Percentiles rank a stretch among this genome's conserved stretches.
These are phyloP conservation scores for Borovskyia barvae DNA, from an alignment of 208 protist species.

Conservation along the genomic window DNA sequence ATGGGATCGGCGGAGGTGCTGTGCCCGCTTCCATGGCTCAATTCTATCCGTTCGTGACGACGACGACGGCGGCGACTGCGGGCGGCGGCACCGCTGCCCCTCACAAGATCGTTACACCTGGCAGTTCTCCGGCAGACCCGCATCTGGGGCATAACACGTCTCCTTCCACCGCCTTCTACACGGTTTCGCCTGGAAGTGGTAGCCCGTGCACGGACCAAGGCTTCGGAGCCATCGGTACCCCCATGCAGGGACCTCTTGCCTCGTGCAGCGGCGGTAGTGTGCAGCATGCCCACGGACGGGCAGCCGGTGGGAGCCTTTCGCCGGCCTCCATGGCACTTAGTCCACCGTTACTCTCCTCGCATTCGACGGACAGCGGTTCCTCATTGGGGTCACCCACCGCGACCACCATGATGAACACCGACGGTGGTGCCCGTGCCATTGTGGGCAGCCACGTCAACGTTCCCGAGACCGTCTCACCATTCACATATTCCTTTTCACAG, in stretches of 20 bases:
- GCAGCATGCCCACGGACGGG: background rate
- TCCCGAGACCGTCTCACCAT: background rate
- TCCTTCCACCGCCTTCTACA: conserved; percentile 4
- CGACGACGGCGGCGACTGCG: background rate
- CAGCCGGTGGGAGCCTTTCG: background rate
- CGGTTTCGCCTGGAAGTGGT: background rate
- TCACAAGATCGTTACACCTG: background rate
- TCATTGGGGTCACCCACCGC: conserved; percentile 7
- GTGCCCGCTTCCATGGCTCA: conserved; percentile 5
- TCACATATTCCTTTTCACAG: conserved; percentile 3
- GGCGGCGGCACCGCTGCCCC: background rate
- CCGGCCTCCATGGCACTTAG: conserved; percentile 19
- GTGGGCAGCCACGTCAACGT: background rate
- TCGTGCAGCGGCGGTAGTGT: background rate
- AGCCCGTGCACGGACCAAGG: conserved; percentile 7
- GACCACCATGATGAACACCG: background rate
- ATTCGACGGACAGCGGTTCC: conserved; percentile 16
- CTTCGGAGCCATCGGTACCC: conserved; percentile 19
- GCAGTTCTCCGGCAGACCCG: background rate
- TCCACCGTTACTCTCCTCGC: conserved; percentile 14
- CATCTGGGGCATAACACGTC: conserved; percentile 1
- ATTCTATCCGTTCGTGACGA: background rate
- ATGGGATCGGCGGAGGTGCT: background rate
- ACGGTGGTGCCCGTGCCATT: background rate
- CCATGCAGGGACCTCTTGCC: background rate